Conservation (phyloP, 257 asterid genomes). For the Handroanthus guayacan region DNA sequence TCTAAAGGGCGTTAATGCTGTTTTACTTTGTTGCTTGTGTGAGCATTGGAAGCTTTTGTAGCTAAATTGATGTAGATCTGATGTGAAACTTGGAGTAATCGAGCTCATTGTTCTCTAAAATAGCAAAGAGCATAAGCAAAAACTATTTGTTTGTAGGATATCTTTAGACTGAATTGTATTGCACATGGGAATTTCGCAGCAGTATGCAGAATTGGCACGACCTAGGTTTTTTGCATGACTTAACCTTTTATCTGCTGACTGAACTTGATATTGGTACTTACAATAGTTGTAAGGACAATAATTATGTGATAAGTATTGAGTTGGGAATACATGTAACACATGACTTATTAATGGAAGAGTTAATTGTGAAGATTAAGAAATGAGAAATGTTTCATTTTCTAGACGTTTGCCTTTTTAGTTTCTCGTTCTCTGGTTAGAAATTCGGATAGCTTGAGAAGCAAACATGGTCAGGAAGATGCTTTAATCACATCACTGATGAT, state of each 20-base stretch:
- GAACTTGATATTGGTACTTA: slow-evolving; percentile 8
- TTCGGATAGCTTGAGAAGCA: slow-evolving; percentile 15
- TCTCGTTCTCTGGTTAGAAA: not conserved
- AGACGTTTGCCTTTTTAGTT: not conserved
- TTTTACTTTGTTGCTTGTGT: not conserved
- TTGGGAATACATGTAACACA: not conserved
- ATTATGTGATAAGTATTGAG: not conserved
- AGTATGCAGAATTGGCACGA: slow-evolving; percentile 2
- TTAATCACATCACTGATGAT: not conserved
- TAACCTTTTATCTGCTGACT: not conserved
- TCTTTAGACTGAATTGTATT: not conserved
- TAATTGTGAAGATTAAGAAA: not conserved
- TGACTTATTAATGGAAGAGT: not conserved
- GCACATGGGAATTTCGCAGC: slow-evolving; percentile 11
- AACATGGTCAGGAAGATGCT: not conserved
- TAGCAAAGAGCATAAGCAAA: not conserved
- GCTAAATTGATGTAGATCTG: slow-evolving; percentile 42
- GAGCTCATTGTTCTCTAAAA: slow-evolving; percentile 27
- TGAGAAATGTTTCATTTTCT: too few relatives aligned
- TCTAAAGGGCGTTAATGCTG: slow-evolving; percentile 28
- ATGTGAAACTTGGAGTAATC: slow-evolving; percentile 3
- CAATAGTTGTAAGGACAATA: not conserved
- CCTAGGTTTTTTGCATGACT: not conserved
- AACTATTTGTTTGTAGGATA: not conserved
- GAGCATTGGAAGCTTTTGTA: slow-evolving; percentile 1